A percentile compares a stretch with the other conserved stretches of the same genome.
phyloP scores from a whole-genome alignment of 257 asterid genomes.

The Solanum microdontum region DNA sequence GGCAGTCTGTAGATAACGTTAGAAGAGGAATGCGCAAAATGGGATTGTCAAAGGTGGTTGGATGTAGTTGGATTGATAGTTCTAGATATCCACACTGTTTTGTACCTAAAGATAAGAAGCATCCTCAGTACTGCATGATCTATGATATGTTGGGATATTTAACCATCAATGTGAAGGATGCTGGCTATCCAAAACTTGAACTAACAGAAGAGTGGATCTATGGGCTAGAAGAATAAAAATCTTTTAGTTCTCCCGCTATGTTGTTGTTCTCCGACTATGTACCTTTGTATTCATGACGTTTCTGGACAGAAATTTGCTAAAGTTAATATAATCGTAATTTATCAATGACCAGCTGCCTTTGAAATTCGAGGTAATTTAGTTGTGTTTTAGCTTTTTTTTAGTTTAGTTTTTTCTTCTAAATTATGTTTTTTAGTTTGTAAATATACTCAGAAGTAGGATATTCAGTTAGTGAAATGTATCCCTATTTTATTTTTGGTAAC shows the following conservation, averaged over 20 bases:
- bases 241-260: not conserved
- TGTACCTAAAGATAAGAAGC: slow-evolving; percentile 39
- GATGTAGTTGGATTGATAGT: slow-evolving; percentile 81
- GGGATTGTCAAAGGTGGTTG: slow-evolving; percentile 62
- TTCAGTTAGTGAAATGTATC: not conserved
- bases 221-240: slow-evolving; percentile 5
- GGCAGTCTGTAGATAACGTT: slow-evolving; percentile 44
- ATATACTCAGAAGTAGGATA: not conserved
- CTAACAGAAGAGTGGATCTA: slow-evolving; percentile 18
- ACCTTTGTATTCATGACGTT: not conserved
- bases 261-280: not conserved
- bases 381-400: not conserved
- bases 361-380: not conserved
- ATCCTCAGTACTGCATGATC: slow-evolving; percentile 30
- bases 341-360: not conserved
- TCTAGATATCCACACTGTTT: slow-evolving; percentile 39
- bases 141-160: slow-evolving; percentile 40
- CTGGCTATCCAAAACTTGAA: slow-evolving; percentile 25
- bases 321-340: not conserved
- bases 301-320: not conserved
- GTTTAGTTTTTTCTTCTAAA: not conserved
- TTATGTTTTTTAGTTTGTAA: not conserved
- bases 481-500: not conserved
- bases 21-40: slow-evolving; percentile 52
- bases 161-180: slow-evolving; percentile 50